Evolutionary conservation across 1,284 basidiomycete species (phyloP).

Genomic region (Cronartium ribicola): DNA sequence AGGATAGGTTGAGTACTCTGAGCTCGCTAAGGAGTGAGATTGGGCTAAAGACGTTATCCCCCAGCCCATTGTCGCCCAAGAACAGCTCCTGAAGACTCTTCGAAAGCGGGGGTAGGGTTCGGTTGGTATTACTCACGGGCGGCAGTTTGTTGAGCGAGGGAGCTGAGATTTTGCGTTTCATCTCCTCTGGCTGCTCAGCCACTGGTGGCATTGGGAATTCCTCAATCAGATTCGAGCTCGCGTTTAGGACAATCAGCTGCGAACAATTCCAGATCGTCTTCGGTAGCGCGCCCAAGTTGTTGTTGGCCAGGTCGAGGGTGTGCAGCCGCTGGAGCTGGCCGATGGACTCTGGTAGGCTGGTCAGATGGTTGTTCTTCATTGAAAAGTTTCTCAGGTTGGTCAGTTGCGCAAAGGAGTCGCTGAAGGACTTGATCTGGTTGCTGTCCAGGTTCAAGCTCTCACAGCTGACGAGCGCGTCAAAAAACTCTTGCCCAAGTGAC

Average conservation of each 20-base stretch:
- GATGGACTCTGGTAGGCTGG: constrained; percentile 70
- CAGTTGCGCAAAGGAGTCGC: constrained; percentile 73
- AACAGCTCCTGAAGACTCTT: constrained; percentile 71
- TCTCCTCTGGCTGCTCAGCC: constrained; percentile 44
- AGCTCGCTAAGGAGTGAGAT: constrained; percentile 72
- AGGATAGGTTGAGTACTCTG: constrained; percentile 81
- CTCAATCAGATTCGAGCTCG: constrained; percentile 80
- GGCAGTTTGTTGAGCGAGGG: constrained; percentile 42
- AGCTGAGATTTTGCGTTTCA: constrained; percentile 41
- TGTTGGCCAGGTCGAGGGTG: constrained; percentile 81
- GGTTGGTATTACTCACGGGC: constrained; percentile 42
- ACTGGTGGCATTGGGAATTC: constrained; percentile 66
- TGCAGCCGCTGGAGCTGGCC: constrained; percentile 73
- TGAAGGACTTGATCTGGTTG: constrained; percentile 80
- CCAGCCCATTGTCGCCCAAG: constrained; percentile 82
- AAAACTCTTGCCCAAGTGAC: constrained; percentile 67
- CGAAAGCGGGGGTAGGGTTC: constrained; percentile 63
- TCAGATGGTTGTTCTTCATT: constrained; percentile 84
- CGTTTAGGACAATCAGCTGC: constrained; percentile 70
- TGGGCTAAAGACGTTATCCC: constrained; percentile 73
- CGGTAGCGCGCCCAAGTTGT: constrained; percentile 76
- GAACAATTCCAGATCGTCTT: constrained; percentile 77
- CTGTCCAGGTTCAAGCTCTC: constrained; percentile 70
- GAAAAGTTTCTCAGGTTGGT: constrained; percentile 68
- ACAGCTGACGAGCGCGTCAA: constrained; percentile 71